A percentile compares a stretch with the other conserved stretches of the same genome.
These are phyloP conservation scores for Polygonum maritimum DNA, from an alignment of 148 eudicot genomes.

Conservation along the genomic window DNA sequence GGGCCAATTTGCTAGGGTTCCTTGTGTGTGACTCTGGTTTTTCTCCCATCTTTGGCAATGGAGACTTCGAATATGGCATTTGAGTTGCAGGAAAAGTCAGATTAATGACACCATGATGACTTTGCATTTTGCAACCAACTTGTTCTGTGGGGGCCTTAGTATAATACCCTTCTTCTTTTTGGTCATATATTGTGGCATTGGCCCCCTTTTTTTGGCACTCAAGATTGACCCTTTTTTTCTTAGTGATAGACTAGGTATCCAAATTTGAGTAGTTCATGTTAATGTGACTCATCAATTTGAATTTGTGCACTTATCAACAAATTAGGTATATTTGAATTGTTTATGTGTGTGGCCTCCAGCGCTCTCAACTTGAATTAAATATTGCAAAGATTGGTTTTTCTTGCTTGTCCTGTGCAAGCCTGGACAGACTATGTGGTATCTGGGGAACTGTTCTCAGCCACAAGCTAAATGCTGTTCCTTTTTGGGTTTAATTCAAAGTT, in stretches of 20 bases:
- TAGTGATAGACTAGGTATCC: not conserved
- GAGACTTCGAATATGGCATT: not conserved
- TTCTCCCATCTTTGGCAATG: not conserved
- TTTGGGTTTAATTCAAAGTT: not conserved
- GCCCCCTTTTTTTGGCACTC: not conserved
- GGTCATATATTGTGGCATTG: not conserved
- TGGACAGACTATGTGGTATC: not conserved
- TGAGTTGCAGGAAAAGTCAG: slow-evolving; percentile 5
- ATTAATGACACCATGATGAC: not conserved
- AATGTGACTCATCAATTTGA: not conserved
- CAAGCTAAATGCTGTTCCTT: not conserved
- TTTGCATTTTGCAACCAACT: not conserved
- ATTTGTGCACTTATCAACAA: not conserved
- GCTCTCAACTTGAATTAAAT: no score
- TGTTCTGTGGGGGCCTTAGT: not conserved
- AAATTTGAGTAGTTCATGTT: not conserved
- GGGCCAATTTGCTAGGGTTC: not conserved
- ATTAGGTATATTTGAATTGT: not conserved
- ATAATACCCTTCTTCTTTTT: not conserved
- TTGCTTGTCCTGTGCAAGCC: no score
- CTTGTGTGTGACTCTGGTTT: not conserved
- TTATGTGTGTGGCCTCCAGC: no score
- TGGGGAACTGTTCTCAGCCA: not conserved
- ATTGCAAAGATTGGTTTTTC: no score
- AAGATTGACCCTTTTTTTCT: not conserved